Evolutionary conservation across 2,329 filamentous ascomycete genomes (phyloP).

Genomic region (Sporothrix pseudoabietina): DNA sequence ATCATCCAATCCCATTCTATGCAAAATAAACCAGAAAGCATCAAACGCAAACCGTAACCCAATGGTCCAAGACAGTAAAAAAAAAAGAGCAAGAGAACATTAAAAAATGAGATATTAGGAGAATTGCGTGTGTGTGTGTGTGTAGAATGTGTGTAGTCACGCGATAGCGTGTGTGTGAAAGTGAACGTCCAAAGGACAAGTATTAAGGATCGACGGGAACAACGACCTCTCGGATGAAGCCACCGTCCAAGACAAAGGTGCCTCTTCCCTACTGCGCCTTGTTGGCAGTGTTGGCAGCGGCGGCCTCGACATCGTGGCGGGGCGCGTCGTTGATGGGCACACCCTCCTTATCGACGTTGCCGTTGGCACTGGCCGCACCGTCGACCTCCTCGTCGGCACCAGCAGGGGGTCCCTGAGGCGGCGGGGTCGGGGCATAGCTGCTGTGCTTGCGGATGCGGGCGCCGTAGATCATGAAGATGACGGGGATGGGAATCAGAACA

Average conservation of each 20-base stretch:
- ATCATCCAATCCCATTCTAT: constrained; percentile 23
- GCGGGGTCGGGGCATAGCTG: constrained; percentile 56
- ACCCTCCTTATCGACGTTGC: constrained; percentile 24
- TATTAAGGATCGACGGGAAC: background rate
- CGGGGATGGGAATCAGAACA: constrained; percentile 62
- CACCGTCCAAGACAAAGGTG: background rate
- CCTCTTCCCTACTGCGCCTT: constrained; percentile 1
- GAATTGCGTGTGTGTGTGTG: background rate
- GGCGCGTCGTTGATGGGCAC: constrained; percentile 24
- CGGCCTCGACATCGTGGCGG: constrained; percentile 30
- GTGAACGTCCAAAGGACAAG: background rate
- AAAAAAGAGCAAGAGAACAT: background rate
- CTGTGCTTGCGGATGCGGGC: constrained; percentile 58
- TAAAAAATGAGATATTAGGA: background rate
- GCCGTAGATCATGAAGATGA: constrained; percentile 64
- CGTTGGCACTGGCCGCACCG: background rate
- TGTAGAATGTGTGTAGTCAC: background rate
- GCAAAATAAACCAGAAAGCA: background rate
- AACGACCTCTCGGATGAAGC: background rate
- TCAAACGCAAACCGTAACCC: background rate
- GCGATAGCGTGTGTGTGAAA: background rate
- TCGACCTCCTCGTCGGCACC: background rate
- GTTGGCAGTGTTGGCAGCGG: constrained; percentile 21
- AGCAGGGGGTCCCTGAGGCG: constrained; percentile 24
- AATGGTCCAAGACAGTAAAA: background rate